These are phyloP conservation scores for Boletus reticuloceps DNA, from an alignment of 768 basidiomycete species.

Conservation along the genomic window DNA sequence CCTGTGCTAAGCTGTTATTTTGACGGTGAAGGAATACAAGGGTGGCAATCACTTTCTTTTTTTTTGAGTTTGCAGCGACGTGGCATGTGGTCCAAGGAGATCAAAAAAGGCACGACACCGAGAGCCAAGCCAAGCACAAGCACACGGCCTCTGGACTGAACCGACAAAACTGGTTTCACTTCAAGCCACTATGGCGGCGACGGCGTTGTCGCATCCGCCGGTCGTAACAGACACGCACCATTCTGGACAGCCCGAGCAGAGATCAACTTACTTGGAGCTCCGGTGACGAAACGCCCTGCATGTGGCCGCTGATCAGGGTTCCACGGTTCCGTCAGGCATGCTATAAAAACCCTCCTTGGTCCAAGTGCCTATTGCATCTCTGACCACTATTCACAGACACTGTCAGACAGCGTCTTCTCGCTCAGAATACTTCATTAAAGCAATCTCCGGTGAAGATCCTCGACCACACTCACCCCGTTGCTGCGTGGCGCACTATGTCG, in stretches of 20 bases:
- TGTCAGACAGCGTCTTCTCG: not conserved
- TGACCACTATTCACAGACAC: not conserved
- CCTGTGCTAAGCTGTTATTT: no score
- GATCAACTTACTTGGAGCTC: no score
- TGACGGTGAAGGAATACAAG: not conserved
- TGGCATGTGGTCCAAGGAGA: no score
- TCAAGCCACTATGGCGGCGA: not conserved
- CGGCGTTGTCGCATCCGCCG: not conserved
- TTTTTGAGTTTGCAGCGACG: not conserved
- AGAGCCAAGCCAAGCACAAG: not conserved
- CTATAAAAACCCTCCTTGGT: constrained; percentile 3
- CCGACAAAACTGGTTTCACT: no score
- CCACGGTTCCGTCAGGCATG: not conserved
- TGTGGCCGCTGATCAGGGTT: not conserved
- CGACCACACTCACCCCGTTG: no score
- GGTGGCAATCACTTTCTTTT: not conserved
- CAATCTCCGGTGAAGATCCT: not conserved
- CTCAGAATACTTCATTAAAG: not conserved
- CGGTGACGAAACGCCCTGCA: not conserved
- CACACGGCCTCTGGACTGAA: not conserved
- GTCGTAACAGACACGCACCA: not conserved
- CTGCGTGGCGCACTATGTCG: constrained; percentile 24
- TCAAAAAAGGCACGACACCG: no score
- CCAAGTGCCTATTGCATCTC: no score
- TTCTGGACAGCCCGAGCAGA: not conserved